Conservation (phyloP, 1,284 basidiomycete genomes). For the Ganoderma boninense region DNA sequence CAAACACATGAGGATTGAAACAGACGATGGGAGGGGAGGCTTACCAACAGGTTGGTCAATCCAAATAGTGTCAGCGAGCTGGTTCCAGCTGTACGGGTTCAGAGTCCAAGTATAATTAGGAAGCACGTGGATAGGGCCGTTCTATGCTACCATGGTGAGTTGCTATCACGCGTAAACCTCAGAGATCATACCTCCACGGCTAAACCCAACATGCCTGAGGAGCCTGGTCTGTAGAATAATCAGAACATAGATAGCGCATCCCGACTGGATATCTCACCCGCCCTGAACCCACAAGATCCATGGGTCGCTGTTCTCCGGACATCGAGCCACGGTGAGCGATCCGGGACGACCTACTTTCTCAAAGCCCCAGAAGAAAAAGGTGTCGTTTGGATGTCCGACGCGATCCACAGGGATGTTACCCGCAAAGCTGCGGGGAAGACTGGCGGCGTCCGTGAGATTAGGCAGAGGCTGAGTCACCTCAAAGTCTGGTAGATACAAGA, state of each 20-base stretch:
- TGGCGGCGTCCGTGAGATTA: slow-evolving; percentile 64
- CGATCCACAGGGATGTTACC: slow-evolving; percentile 74
- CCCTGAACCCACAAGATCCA: slow-evolving; percentile 83
- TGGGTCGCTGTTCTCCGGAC: slow-evolving; percentile 52
- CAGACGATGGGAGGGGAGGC: slow-evolving; percentile 2
- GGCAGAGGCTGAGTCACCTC: slow-evolving; percentile 51
- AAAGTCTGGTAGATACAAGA: slow-evolving; percentile 30
- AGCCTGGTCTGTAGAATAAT: slow-evolving; percentile 59
- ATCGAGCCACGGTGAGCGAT: slow-evolving; percentile 55
- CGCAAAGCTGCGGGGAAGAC: slow-evolving; percentile 63
- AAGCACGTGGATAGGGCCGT: slow-evolving; percentile 69
- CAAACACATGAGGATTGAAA: slow-evolving; percentile 20
- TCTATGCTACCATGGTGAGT: slow-evolving; percentile 47
- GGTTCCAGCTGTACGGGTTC: slow-evolving; percentile 66
- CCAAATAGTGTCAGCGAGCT: slow-evolving; percentile 70
- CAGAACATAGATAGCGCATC: neutral
- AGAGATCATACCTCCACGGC: slow-evolving; percentile 61
- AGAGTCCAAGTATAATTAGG: slow-evolving; percentile 54
- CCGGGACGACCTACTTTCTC: slow-evolving; percentile 58
- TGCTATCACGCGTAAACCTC: neutral
- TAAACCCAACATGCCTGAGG: slow-evolving; percentile 71
- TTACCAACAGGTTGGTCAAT: slow-evolving; percentile 69
- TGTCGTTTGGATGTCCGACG: slow-evolving; percentile 69
- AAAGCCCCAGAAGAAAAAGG: slow-evolving; percentile 76
- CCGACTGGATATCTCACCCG: slow-evolving; percentile 52